Percentiles rank a stretch among this genome's conserved stretches.
These are phyloP conservation scores for Babesia ovata DNA, from an alignment of 169 alveolate genomes.

Conservation along the genomic window DNA sequence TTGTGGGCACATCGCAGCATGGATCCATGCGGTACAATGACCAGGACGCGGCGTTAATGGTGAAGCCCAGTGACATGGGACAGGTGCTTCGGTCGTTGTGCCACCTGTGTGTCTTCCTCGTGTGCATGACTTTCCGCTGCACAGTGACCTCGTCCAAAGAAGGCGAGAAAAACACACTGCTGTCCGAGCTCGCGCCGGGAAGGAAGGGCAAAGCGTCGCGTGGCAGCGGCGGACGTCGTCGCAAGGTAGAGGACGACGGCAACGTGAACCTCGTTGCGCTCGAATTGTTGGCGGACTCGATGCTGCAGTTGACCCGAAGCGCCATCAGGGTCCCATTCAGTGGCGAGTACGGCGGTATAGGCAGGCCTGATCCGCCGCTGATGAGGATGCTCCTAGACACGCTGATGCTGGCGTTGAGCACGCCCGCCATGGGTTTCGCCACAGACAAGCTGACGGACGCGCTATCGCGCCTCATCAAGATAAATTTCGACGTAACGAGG, in stretches of 20 bases:
- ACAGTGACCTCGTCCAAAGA: constrained; percentile 44
- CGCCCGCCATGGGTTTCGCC: constrained; percentile 6
- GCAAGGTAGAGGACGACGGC: constrained; percentile 33
- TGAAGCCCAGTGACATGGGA: constrained; percentile 48
- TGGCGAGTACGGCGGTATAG: constrained; percentile 58
- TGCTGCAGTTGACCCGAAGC: constrained; percentile 27
- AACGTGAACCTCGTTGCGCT: constrained; percentile 47
- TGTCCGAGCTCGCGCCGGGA: constrained; percentile 12
- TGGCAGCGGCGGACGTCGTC: constrained; percentile 7
- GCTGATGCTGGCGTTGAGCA: constrained; percentile 31
- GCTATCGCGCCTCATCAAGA: constrained; percentile 35
- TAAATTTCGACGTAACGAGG: constrained; percentile 37
- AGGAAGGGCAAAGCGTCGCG: constrained; percentile 25
- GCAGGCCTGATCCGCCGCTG: constrained; percentile 36
- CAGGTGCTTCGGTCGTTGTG: constrained; percentile 54
- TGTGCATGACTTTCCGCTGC: constrained; percentile 44
- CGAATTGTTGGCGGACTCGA: constrained; percentile 38
- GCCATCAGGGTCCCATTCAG: constrained; percentile 27
- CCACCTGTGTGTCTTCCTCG: constrained; percentile 50
- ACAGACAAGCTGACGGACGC: constrained; percentile 38
- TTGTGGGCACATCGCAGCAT: too few species aligned
- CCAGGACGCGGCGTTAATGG: background rate
- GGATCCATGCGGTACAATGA: background rate
- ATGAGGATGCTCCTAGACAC: constrained; percentile 51
- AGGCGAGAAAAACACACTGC: constrained; percentile 26